phyloP scores from a whole-genome alignment of 2,329 filamentous ascomycete species.

The Blumeria graminis region DNA sequence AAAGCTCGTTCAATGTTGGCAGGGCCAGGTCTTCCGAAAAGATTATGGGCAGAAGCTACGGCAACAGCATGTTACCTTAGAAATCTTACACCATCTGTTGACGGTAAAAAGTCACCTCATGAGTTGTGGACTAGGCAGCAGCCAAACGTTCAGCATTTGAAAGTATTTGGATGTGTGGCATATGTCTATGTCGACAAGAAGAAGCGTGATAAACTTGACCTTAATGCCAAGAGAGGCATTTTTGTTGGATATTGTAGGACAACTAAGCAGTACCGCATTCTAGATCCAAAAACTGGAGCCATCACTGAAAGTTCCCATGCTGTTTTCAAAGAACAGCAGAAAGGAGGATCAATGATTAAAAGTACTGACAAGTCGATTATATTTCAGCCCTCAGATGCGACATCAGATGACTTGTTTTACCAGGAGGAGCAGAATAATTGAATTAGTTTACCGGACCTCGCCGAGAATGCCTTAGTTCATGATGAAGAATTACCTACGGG shows the following conservation, averaged over 20 bases:
- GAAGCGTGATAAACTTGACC: not conserved
- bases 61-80: not conserved
- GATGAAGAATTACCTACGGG: too few relatives aligned
- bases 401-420: not conserved
- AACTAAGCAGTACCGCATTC: not conserved
- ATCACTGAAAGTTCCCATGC: not conserved
- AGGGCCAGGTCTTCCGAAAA: not conserved
- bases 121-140: not conserved
- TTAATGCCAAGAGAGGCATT: not conserved
- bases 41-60: not conserved
- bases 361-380: not conserved
- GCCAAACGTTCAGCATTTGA: not conserved
- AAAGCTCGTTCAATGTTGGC: not conserved
- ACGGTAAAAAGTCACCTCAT: not conserved
- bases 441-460: not conserved
- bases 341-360: not conserved
- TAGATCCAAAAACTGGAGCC: not conserved
- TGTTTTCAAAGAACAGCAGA: not conserved
- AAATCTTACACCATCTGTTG: not conserved
- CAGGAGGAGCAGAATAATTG: not conserved
- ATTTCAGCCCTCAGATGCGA: not conserved
- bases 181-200: not conserved
- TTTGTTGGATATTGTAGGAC: not conserved
- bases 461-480: not conserved
- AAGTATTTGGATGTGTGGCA: not conserved